A percentile compares a stretch with the other conserved stretches of the same genome.
These are phyloP conservation scores for Citrus glauca DNA, from an alignment of 345 rosid genomes.

Conservation along the genomic window DNA sequence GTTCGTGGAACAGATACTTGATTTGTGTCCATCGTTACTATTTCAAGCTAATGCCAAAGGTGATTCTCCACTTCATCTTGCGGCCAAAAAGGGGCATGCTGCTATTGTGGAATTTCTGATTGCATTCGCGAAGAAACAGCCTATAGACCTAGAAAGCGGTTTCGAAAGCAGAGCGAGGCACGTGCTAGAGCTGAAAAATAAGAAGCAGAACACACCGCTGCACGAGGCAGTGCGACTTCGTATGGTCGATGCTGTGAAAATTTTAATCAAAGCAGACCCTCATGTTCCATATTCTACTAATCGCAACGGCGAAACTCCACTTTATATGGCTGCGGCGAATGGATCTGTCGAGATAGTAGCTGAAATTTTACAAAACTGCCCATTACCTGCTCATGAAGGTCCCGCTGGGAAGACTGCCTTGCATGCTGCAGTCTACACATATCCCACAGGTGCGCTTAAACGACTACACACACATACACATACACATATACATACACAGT, in stretches of 20 bases:
- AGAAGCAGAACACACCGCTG: no score
- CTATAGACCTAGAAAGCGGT: not conserved
- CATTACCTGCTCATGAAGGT: not conserved
- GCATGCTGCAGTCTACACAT: not conserved
- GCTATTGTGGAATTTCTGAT: not conserved
- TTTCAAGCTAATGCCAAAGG: not conserved
- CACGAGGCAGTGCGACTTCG: no score
- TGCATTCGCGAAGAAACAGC: not conserved
- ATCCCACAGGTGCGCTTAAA: no score
- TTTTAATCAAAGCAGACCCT: no score
- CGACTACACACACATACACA: no score
- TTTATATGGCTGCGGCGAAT: not conserved
- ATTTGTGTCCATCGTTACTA: not conserved
- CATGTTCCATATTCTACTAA: no score
- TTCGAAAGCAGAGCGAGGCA: not conserved
- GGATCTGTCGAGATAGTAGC: not conserved
- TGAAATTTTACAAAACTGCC: not conserved
- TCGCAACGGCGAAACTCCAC: no score
- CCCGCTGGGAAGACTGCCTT: not conserved
- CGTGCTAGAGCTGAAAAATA: no score
- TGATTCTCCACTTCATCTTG: not conserved
- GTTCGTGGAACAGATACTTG: not conserved
- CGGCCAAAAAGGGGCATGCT: not conserved
- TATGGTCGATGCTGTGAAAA: no score
- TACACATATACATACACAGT: no score